Conservation (phyloP, 768 basidiomycete species). For the Calocybe indica region DNA sequence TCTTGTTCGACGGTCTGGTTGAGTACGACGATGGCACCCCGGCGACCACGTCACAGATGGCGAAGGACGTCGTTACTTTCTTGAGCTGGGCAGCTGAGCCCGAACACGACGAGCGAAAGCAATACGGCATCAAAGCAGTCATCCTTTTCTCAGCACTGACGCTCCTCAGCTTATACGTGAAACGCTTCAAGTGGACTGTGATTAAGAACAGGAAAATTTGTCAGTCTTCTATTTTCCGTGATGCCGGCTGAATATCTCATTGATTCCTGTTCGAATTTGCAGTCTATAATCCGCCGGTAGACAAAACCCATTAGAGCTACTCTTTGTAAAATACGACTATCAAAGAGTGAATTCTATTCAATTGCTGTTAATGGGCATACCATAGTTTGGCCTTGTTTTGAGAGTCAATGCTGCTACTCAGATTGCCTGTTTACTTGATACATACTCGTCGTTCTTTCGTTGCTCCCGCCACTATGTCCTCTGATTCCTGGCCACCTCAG, state of each 20-base stretch:
- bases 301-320: slow-evolving; percentile 47
- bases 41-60: slow-evolving; percentile 97
- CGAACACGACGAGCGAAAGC: slow-evolving; percentile 97
- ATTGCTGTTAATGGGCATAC: no score
- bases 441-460: not conserved
- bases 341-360: slow-evolving; percentile 2
- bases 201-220: slow-evolving; percentile 94
- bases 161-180: slow-evolving; percentile 79
- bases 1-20: slow-evolving; percentile 92
- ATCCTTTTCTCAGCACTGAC: slow-evolving; percentile 87
- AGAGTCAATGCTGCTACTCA: not conserved
- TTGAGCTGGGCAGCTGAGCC: slow-evolving; percentile 96
- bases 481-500: slow-evolving; percentile 76
- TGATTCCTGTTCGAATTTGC: slow-evolving; percentile 6
- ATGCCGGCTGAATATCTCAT: not conserved
- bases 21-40: slow-evolving; percentile 98
- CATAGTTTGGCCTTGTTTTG: slow-evolving; percentile 2
- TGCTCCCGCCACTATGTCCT: slow-evolving; percentile 42
- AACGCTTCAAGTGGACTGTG: slow-evolving; percentile 90
- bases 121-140: slow-evolving; percentile 92
- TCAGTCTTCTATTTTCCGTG: slow-evolving; percentile 31
- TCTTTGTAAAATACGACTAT: slow-evolving; percentile 5
- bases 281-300: slow-evolving; percentile 61
- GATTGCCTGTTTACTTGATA: not conserved
- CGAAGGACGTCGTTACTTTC: slow-evolving; percentile 97